Conservation (phyloP, 2,329 filamentous ascomycete species). For the Neocucurbitaria cava region DNA sequence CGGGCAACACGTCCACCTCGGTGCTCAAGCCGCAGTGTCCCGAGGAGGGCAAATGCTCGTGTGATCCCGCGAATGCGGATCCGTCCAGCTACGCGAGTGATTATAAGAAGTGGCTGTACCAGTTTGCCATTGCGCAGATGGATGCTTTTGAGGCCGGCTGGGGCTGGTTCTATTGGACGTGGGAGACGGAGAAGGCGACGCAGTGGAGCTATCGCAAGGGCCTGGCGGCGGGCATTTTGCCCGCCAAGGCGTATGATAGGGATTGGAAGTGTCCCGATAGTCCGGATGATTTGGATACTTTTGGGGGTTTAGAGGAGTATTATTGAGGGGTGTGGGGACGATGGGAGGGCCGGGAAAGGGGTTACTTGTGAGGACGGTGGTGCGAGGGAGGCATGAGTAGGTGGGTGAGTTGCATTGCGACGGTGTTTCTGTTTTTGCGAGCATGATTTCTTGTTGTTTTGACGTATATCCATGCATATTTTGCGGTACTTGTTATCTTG, state of each 20-base stretch:
- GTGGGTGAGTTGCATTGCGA: not conserved
- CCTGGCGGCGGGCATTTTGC: conserved; percentile 78
- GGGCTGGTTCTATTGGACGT: conserved; percentile 99
- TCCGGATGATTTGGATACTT: conserved; percentile 47
- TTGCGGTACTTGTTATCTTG: not conserved
- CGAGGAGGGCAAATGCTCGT: conserved; percentile 70
- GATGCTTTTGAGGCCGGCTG: conserved; percentile 87
- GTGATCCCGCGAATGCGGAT: conserved; percentile 77
- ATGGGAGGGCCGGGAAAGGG: not conserved
- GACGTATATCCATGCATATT: not conserved
- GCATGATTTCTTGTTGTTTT: not conserved
- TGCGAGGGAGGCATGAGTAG: not conserved
- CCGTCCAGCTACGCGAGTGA: conserved; percentile 68
- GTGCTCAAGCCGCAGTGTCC: conserved; percentile 79
- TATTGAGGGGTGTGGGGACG: conserved; percentile 33
- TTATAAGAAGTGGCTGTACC: conserved; percentile 86
- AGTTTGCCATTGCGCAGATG: conserved; percentile 97
- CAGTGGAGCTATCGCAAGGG: conserved; percentile 95
- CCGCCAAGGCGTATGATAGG: conserved; percentile 56
- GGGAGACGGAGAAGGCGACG: conserved; percentile 83
- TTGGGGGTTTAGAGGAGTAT: conserved; percentile 53
- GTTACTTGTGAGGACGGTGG: not conserved
- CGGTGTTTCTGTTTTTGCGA: not conserved
- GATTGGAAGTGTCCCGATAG: conserved; percentile 51
- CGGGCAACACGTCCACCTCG: conserved; percentile 66